phyloP scores from a whole-genome alignment of 2,329 filamentous ascomycete genomes.

The Clonostachys rosea region DNA sequence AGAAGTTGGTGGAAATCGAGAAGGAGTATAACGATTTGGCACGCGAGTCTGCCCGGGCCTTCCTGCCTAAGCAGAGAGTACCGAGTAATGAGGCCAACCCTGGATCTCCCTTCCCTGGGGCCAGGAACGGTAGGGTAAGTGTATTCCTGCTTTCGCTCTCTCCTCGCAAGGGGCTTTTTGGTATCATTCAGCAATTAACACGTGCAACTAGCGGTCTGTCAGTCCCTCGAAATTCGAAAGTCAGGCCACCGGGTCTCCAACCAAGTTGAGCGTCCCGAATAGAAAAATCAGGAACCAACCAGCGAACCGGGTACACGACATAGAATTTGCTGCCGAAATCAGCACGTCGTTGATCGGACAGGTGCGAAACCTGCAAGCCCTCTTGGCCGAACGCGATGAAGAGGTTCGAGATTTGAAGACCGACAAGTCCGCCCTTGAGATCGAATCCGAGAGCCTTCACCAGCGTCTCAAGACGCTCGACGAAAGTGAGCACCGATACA shows the following conservation, averaged over 20 bases:
- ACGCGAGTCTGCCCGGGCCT: conserved; percentile 81
- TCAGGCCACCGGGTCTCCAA: conserved; percentile 79
- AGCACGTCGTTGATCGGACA: conserved; percentile 93
- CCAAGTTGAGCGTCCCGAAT: conserved; percentile 82
- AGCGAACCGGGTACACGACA: conserved; percentile 84
- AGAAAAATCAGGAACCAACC: conserved; percentile 89
- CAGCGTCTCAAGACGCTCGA: conserved; percentile 80
- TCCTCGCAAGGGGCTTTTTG: too few relatives aligned
- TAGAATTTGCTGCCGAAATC: conserved; percentile 97
- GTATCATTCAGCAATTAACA: too few relatives aligned
- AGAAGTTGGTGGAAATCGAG: conserved; percentile 82
- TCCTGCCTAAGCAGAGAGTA: conserved; percentile 79
- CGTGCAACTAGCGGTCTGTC: conserved; percentile 51
- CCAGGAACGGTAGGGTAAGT: conserved; percentile 48
- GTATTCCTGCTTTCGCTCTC: background rate
- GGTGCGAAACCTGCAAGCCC: conserved; percentile 81
- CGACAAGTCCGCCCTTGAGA: conserved; percentile 76
- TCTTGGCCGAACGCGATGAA: conserved; percentile 85
- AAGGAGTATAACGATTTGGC: conserved; percentile 94
- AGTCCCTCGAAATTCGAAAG: conserved; percentile 78
- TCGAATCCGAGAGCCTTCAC: conserved; percentile 73
- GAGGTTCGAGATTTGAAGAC: conserved; percentile 69
- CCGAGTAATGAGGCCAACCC: conserved; percentile 60
- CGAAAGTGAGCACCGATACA: conserved; percentile 93
- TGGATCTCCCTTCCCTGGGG: conserved; percentile 49